A percentile compares a stretch with the other conserved stretches of the same genome.
These are phyloP conservation scores for Arthrinium phaeospermum DNA, from an alignment of 2,329 filamentous ascomycete species.

Conservation along the genomic window DNA sequence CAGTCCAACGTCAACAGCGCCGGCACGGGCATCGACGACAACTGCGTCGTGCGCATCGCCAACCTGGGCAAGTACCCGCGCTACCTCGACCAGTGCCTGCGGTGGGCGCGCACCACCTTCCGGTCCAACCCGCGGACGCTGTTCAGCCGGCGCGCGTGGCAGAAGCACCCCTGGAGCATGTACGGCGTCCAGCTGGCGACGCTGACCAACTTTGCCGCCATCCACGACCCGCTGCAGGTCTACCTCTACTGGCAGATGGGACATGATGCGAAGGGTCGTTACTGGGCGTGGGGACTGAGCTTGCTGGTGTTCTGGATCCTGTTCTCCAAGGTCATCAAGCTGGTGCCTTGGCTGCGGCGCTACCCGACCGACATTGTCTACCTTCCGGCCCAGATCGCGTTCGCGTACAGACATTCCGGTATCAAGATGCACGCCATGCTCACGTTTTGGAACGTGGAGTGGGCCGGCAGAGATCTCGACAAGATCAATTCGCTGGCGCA, in stretches of 20 bases:
- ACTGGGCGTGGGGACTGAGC: conserved; percentile 16
- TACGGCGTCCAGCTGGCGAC: conserved; percentile 62
- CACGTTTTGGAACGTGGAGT: conserved; percentile 55
- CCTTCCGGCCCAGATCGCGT: conserved; percentile 56
- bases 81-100: conserved; percentile 57
- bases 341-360: conserved; percentile 55
- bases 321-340: conserved; percentile 62
- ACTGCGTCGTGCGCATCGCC: conserved; percentile 31
- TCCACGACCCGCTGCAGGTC: conserved; percentile 55
- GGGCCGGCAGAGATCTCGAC: conserved; percentile 44
- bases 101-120: conserved; percentile 65
- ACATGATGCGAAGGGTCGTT: neutral
- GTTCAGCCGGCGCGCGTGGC: conserved; percentile 44
- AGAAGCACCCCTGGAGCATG: conserved; percentile 54
- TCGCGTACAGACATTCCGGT: conserved; percentile 62
- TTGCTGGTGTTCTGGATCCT: conserved; percentile 52
- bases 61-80: conserved; percentile 54
- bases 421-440: conserved; percentile 62
- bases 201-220: conserved; percentile 60
- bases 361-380: conserved; percentile 58
- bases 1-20: conserved; percentile 45
- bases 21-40: neutral
- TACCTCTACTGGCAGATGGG: conserved; percentile 32
- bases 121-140: conserved; percentile 60
- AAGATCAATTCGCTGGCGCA: conserved; percentile 2